phyloP scores from a whole-genome alignment of 2,329 filamentous ascomycete genomes.

The Phaeomoniella chlamydospora region DNA sequence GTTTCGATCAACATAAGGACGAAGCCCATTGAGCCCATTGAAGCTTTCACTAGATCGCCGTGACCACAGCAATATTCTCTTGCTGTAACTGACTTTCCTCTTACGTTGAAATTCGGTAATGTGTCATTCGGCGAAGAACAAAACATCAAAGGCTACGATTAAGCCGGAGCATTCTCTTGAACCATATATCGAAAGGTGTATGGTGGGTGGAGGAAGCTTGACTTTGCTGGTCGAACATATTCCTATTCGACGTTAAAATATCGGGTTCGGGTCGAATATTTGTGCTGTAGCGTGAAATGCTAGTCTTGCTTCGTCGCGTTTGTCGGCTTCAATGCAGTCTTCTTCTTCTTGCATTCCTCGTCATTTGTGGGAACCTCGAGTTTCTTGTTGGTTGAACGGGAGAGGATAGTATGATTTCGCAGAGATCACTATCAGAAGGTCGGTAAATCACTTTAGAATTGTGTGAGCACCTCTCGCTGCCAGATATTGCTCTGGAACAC shows the following conservation, averaged over 20 bases:
- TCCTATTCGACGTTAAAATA: too few species aligned
- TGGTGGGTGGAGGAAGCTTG: slow-evolving; percentile 86
- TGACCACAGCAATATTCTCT: slow-evolving; percentile 35
- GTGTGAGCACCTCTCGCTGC: slow-evolving; percentile 86
- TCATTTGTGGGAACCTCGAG: too few species aligned
- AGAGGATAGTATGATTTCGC: neutral
- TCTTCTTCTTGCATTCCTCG: too few species aligned
- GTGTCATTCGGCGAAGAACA: slow-evolving; percentile 61
- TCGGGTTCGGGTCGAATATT: too few species aligned
- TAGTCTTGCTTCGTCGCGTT: too few species aligned
- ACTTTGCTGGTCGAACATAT: slow-evolving; percentile 85
- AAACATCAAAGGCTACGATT: slow-evolving; percentile 61
- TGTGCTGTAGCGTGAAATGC: too few species aligned
- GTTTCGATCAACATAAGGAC: too few species aligned
- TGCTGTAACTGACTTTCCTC: slow-evolving; percentile 43
- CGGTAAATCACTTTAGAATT: slow-evolving; percentile 60
- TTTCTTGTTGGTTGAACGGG: too few species aligned
- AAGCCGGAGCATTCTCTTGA: slow-evolving; percentile 96
- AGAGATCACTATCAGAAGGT: neutral
- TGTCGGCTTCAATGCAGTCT: too few species aligned
- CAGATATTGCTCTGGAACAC: slow-evolving; percentile 73
- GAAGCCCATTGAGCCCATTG: too few species aligned
- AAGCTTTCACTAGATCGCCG: too few species aligned
- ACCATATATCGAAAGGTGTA: slow-evolving; percentile 61
- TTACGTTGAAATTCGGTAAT: slow-evolving; percentile 67